Evolutionary conservation across 805 yeast species (phyloP).

Genomic region (Spathaspora boniae): DNA sequence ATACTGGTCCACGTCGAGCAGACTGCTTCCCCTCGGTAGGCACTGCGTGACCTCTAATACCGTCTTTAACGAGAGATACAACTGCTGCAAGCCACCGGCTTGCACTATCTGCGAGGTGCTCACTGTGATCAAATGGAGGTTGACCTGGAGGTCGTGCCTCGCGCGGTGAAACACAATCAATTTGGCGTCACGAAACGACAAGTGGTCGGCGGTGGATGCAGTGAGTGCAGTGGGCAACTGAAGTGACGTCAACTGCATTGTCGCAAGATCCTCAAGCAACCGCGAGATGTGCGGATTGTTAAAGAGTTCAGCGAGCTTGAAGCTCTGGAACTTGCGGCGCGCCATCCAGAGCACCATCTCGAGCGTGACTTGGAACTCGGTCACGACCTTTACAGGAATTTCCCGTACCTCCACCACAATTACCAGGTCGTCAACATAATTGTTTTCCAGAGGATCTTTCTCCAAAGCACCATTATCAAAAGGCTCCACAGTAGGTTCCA

Average conservation of each 20-base stretch:
- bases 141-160: conserved; percentile 22
- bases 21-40: conserved; percentile 1
- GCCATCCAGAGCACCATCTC: conserved; percentile 23
- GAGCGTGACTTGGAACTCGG: conserved; percentile 21
- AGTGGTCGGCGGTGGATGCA: not conserved
- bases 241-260: conserved; percentile 6
- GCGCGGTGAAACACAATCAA: conserved; percentile 22
- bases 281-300: conserved; percentile 14
- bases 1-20: conserved; percentile 15
- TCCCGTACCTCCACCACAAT: conserved; percentile 12
- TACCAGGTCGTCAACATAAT: conserved; percentile 3
- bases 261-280: conserved; percentile 15
- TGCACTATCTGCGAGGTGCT: conserved; percentile 21
- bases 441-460: not conserved
- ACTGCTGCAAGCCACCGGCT: conserved; percentile 11
- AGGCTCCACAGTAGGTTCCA: no score
- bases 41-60: not conserved
- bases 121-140: conserved; percentile 20
- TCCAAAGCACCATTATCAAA: no score
- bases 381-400: conserved; percentile 14
- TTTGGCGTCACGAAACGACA: conserved; percentile 6
- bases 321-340: conserved; percentile 11
- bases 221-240: conserved; percentile 3
- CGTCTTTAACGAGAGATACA: conserved; percentile 12
- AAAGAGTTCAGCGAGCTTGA: conserved; percentile 20